Percentiles rank a stretch among this genome's conserved stretches.
Conservation (phyloP, 2,329 filamentous ascomycete species). For the Neopestalotiopsis rosae region DNA sequence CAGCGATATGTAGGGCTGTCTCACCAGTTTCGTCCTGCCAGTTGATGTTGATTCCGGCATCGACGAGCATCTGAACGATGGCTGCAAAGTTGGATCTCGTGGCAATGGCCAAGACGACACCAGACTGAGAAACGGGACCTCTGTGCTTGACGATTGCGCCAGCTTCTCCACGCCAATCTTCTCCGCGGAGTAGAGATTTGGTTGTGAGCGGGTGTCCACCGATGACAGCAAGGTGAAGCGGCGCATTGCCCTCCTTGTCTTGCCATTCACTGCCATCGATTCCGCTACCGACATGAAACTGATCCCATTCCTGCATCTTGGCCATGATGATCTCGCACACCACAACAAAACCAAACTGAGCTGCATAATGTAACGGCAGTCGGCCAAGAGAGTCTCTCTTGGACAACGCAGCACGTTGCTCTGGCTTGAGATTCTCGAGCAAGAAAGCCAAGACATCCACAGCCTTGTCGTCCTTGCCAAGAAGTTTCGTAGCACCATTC, state of each 20-base stretch:
- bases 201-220: constrained; percentile 90
- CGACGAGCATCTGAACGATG: constrained; percentile 86
- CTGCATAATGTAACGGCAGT: constrained; percentile 88
- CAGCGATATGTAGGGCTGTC: constrained; percentile 89
- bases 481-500: constrained; percentile 69
- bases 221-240: constrained; percentile 89
- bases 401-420: constrained; percentile 71
- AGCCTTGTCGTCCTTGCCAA: constrained; percentile 74
- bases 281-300: constrained; percentile 83
- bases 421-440: constrained; percentile 70
- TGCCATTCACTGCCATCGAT: constrained; percentile 92
- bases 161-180: constrained; percentile 73
- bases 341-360: constrained; percentile 92
- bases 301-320: constrained; percentile 86
- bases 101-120: constrained; percentile 85
- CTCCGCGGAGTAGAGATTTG: constrained; percentile 77
- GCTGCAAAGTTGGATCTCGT: constrained; percentile 84
- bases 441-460: constrained; percentile 69
- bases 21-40: constrained; percentile 91
- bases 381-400: constrained; percentile 80
- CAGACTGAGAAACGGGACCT: constrained; percentile 78
- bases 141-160: constrained; percentile 68
- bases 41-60: constrained; percentile 91
- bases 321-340: constrained; percentile 87
- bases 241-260: constrained; percentile 88